phyloP scores from a whole-genome alignment of 306 rosid species.

The Malus asiatica region DNA sequence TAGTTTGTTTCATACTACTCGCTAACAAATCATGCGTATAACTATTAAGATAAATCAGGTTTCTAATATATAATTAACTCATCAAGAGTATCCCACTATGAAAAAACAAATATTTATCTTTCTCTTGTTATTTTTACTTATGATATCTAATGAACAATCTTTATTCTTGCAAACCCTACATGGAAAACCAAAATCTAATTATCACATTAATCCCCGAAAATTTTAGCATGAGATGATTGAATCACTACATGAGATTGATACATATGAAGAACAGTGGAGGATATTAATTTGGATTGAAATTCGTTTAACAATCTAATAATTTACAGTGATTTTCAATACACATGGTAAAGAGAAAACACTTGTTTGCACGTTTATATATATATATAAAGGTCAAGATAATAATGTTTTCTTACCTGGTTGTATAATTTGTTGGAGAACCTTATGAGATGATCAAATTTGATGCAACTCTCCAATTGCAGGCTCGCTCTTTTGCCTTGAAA shows the following conservation, averaged over 20 bases:
- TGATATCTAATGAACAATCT: background rate
- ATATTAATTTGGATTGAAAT: background rate
- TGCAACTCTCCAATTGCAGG: background rate
- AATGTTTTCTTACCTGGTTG: background rate
- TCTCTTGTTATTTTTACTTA: no score
- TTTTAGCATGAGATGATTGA: background rate
- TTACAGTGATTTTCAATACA: no score
- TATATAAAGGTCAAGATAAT: background rate
- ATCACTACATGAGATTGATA: no score
- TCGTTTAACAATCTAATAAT: no score
- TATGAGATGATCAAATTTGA: background rate
- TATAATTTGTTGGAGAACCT: background rate
- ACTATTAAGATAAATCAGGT: background rate
- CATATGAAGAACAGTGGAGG: background rate
- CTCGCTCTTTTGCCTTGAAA: background rate
- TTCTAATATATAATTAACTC: background rate
- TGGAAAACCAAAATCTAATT: background rate
- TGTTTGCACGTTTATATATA: no score
- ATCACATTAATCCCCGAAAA: background rate
- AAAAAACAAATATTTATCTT: no score
- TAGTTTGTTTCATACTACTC: background rate
- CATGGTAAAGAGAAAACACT: background rate
- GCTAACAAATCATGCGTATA: no score
- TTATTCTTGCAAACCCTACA: background rate
- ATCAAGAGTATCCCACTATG: no score